Evolutionary conservation across 495 filamentous ascomycete species (phyloP).

Genomic region (Halenospora varia): DNA sequence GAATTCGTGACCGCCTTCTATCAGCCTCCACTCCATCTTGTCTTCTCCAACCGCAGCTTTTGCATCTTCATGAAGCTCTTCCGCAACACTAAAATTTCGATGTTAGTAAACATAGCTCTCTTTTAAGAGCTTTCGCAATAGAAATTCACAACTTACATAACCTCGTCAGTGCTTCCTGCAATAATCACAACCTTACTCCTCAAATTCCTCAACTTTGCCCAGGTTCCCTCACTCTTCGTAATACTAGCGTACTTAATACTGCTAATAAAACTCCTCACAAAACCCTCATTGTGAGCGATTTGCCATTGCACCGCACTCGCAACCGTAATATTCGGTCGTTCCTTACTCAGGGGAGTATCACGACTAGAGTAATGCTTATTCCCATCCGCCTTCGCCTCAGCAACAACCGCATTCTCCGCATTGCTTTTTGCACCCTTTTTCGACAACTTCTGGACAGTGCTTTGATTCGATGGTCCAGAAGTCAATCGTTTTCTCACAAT

Average conservation of each 20-base stretch:
- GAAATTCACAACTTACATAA: slow-evolving; percentile 34
- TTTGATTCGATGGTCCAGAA: slow-evolving; percentile 4
- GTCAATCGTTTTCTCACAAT: slow-evolving; percentile 54
- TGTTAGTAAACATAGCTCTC: slow-evolving; percentile 29
- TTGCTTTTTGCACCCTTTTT: neutral
- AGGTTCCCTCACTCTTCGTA: slow-evolving; percentile 50
- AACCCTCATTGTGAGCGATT: slow-evolving; percentile 49
- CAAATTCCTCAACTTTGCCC: slow-evolving; percentile 36
- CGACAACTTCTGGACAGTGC: neutral
- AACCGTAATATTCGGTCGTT: slow-evolving; percentile 34
- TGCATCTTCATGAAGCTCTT: slow-evolving; percentile 42
- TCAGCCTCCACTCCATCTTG: slow-evolving; percentile 35
- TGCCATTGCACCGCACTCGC: slow-evolving; percentile 51
- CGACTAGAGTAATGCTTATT: slow-evolving; percentile 11
- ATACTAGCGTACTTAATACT: slow-evolving; percentile 50
- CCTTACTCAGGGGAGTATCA: slow-evolving; percentile 27
- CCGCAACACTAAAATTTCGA: slow-evolving; percentile 23
- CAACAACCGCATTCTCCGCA: slow-evolving; percentile 2
- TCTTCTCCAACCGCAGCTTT: slow-evolving; percentile 35
- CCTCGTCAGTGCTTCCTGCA: slow-evolving; percentile 42
- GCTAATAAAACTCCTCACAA: slow-evolving; percentile 50
- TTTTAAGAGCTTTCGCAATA: slow-evolving; percentile 3
- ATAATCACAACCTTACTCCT: slow-evolving; percentile 44
- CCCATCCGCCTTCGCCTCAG: slow-evolving; percentile 14
- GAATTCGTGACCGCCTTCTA: slow-evolving; percentile 49